These are phyloP conservation scores for Phytophthora boehmeriae DNA, from an alignment of 352 stramenopile species.

Conservation along the genomic window DNA sequence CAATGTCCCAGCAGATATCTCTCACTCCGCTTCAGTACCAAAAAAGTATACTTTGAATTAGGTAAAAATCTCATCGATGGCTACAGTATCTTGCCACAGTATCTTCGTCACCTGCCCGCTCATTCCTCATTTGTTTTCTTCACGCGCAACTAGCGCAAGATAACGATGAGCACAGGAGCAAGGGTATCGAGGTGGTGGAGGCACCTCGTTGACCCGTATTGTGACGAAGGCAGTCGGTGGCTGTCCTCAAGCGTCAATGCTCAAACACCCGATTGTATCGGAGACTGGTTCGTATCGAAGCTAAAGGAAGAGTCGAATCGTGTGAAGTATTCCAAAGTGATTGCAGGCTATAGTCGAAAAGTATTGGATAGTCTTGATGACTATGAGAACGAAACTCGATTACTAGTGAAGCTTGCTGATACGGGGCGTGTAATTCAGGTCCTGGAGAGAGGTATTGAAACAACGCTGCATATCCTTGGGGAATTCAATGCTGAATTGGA, in stretches of 20 bases:
- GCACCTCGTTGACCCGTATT: neutral
- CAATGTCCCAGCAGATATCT: too few relatives aligned
- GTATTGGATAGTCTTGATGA: slow-evolving; percentile 1
- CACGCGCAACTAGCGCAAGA: too few relatives aligned
- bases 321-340: neutral
- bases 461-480: neutral
- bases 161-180: neutral
- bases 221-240: neutral
- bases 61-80: too few relatives aligned
- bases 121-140: neutral
- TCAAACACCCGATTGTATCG: neutral
- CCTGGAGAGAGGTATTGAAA: neutral
- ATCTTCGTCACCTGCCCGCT: neutral
- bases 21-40: too few relatives aligned
- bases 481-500: neutral
- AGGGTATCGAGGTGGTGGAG: neutral
- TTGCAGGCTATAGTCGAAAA: neutral
- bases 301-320: neutral
- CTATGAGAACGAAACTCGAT: slow-evolving; percentile 23
- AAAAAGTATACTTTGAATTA: too few relatives aligned
- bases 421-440: slow-evolving; percentile 19
- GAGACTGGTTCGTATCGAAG: neutral
- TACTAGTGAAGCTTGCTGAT: slow-evolving; percentile 22
- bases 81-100: too few relatives aligned
- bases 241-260: neutral